phyloP scores from a whole-genome alignment of 208 protist genomes.

The Histomonas meleagridis region DNA sequence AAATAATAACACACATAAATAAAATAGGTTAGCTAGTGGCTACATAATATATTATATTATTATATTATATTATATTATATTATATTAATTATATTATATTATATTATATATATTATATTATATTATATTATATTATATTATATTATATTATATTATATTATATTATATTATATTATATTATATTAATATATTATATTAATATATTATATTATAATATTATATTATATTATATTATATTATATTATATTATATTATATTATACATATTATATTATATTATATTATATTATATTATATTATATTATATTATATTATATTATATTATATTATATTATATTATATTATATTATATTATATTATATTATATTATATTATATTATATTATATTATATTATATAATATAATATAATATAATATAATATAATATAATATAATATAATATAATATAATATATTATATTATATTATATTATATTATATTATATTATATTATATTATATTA shows the following conservation, averaged over 20 bases:
- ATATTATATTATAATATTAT: slow-evolving; percentile 13
- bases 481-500: no score
- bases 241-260: slow-evolving; percentile 33
- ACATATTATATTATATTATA: slow-evolving; percentile 25
- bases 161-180: slow-evolving; percentile 27
- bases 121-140: slow-evolving; percentile 33
- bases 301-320: slow-evolving; percentile 9
- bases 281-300: slow-evolving; percentile 17
- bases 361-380: no score
- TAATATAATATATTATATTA: no score
- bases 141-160: slow-evolving; percentile 30
- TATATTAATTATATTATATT: slow-evolving; percentile 33
- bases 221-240: slow-evolving; percentile 27
- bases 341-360: slow-evolving; percentile 30
- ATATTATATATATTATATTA: slow-evolving; percentile 33
- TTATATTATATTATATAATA: no score
- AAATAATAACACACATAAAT: no score
- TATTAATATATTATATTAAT: slow-evolving; percentile 28
- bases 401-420: no score
- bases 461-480: no score
- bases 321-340: slow-evolving; percentile 26
- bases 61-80: slow-evolving; percentile 30
- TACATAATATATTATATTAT: slow-evolving; percentile 30
- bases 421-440: no score
- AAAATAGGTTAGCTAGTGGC: no score